Evolutionary conservation across 495 filamentous ascomycete genomes (phyloP), one percentile per base, ranked within the genome.

Genomic region (Podospora sp.): DNA sequence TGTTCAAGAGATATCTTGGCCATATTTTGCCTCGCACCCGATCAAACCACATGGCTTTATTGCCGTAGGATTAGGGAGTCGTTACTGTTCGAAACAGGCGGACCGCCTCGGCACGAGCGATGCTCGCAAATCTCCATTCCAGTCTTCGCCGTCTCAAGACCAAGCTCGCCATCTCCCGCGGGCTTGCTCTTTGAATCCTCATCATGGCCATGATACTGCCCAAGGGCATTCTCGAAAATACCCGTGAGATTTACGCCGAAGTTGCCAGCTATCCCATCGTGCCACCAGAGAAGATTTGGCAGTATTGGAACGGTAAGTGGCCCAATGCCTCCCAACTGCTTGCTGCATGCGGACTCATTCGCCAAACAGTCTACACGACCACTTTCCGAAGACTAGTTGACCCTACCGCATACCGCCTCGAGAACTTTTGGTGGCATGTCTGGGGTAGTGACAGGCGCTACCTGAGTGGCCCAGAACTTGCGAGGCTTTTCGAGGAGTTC

Each of bases 361-460:
- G n/a, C 11, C 61, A 36, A 7, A 20, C 69, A 86, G 84, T 82
- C 24, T 86, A 85, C 63, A 82, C 83, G 2, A 85, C 82, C 11
- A 85, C 82, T 0, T 82, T 80, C 21, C 77, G 82, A 60, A 75
- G 78, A 63, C 76, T 85, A 40, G 71, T 78, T 59, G 84, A 86
- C 71, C 84, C 84, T 36, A 85, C 80, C 16, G 82, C 83, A 1
- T 78, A 79, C 49, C 83, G 84, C 25, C 72, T 85, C 49, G 83
- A 86, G 71, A 83, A 85, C 63, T 85, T 83, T 56, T 86, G 84
- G 84, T 85, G 83, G 79, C 83, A 84, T 61, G 82, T 86, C 60
- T 84, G 83, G 73, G 84, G 84, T 18, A 85, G 84, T 65, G 73
- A 82, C 52, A 75, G 75, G 24, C 79, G 81, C 21, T 70, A 78